phyloP scores from a whole-genome alignment of 2,329 filamentous ascomycete genomes.

The Penicillium sp. region DNA sequence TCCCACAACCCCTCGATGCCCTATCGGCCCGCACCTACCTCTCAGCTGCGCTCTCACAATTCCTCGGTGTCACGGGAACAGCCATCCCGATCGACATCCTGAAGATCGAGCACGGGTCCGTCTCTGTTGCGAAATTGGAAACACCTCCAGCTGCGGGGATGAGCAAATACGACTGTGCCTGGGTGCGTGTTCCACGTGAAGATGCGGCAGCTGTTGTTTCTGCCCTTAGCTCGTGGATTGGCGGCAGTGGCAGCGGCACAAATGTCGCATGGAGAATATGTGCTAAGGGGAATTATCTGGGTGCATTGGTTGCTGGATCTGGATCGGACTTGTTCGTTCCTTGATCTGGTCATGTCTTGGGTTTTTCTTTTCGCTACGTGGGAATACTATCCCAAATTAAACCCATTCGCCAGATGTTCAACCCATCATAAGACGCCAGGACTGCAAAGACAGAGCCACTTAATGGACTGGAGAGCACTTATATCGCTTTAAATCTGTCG shows the following conservation, averaged over 20 bases:
- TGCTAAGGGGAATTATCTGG: conserved; percentile 39
- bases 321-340: conserved; percentile 36
- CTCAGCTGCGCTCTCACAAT: conserved; percentile 47
- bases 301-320: conserved; percentile 34
- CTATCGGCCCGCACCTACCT: conserved; percentile 48
- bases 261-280: conserved; percentile 41
- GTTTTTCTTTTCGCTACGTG: not conserved
- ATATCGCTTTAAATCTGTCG: not conserved
- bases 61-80: conserved; percentile 47
- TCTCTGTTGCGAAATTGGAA: not conserved
- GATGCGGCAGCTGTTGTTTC: conserved; percentile 44
- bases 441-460: not conserved
- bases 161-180: conserved; percentile 26
- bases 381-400: not conserved
- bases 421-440: not conserved
- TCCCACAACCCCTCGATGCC: conserved; percentile 37
- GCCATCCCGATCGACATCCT: conserved; percentile 50
- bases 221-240: conserved; percentile 49
- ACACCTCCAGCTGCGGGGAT: not conserved
- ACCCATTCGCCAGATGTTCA: not conserved
- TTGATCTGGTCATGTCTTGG: conserved; percentile 3
- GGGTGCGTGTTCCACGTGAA: conserved; percentile 47
- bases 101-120: conserved; percentile 30
- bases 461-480: not conserved
- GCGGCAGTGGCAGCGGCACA: conserved; percentile 23